These are phyloP conservation scores for Kuraishia capsulata DNA, from an alignment of 805 yeast species.

Conservation along the genomic window DNA sequence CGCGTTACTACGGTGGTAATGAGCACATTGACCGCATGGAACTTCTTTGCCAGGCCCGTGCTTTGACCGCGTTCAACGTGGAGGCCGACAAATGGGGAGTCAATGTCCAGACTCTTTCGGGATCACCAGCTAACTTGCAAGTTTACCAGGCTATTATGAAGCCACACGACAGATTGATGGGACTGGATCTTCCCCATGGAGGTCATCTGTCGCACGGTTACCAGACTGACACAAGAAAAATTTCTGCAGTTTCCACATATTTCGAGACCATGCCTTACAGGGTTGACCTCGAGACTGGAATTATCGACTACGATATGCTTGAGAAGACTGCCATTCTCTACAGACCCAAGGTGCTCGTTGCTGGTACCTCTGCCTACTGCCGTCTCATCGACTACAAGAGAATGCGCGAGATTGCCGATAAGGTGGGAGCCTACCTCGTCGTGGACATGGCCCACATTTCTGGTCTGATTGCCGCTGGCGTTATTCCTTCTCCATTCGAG, in stretches of 20 bases:
- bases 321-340: slow-evolving; percentile 84
- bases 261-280: slow-evolving; percentile 99
- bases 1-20: slow-evolving; percentile 98
- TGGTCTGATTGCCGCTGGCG: slow-evolving; percentile 93
- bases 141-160: slow-evolving; percentile 93
- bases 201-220: slow-evolving; percentile 98
- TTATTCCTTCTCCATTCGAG: slow-evolving; percentile 92
- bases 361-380: slow-evolving; percentile 98
- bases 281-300: slow-evolving; percentile 83
- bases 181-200: slow-evolving; percentile 96
- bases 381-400: slow-evolving; percentile 93
- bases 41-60: slow-evolving; percentile 86
- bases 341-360: slow-evolving; percentile 95
- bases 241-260: slow-evolving; percentile 91
- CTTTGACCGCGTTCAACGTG: slow-evolving; percentile 79
- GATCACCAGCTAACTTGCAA: slow-evolving; percentile 96
- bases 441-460: slow-evolving; percentile 99
- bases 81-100: slow-evolving; percentile 91
- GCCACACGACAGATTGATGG: slow-evolving; percentile 96
- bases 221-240: slow-evolving; percentile 89
- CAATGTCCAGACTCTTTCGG: slow-evolving; percentile 92
- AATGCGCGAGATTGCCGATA: slow-evolving; percentile 94
- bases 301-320: slow-evolving; percentile 92
- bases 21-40: slow-evolving; percentile 95
- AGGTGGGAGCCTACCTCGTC: slow-evolving; percentile 92